Conservation (phyloP, 2,329 filamentous ascomycete species). For the Calonectria honghensis region DNA sequence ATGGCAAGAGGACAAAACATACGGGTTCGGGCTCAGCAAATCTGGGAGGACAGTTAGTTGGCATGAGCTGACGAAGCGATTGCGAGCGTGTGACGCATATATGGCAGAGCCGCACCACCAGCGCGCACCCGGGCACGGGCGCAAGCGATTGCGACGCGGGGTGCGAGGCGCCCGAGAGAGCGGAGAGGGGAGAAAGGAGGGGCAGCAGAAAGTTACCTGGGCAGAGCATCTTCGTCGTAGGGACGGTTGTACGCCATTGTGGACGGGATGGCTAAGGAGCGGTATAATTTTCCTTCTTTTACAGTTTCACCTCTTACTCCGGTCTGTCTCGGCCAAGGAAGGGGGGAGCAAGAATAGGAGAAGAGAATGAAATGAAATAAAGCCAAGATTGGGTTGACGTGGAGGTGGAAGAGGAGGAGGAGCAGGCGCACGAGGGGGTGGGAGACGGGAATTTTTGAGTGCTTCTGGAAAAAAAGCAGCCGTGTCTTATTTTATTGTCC, state of each 20-base stretch:
- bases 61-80: slow-evolving; percentile 45
- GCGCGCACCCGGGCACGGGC: slow-evolving; percentile 33
- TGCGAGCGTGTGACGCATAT: slow-evolving; percentile 34
- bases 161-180: slow-evolving; percentile 15
- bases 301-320: not conserved
- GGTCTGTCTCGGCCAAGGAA: slow-evolving; percentile 24
- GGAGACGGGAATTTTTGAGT: slow-evolving; percentile 32
- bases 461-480: slow-evolving; percentile 27
- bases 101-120: slow-evolving; percentile 45
- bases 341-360: slow-evolving; percentile 29
- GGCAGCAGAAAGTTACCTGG: slow-evolving; percentile 74
- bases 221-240: slow-evolving; percentile 95
- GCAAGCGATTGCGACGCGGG: slow-evolving; percentile 29
- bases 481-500: slow-evolving; percentile 13
- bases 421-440: slow-evolving; percentile 5
- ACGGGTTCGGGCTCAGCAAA: slow-evolving; percentile 84
- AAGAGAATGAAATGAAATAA: slow-evolving; percentile 10
- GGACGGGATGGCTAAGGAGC: slow-evolving; percentile 27
- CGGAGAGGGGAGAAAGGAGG: slow-evolving; percentile 45
- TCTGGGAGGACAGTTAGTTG: slow-evolving; percentile 62
- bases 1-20: slow-evolving; percentile 50
- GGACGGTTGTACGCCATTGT: slow-evolving; percentile 94
- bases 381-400: slow-evolving; percentile 1
- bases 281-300: slow-evolving; percentile 17
- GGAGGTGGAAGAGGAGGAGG: not conserved